phyloP scores from a whole-genome alignment of 2,329 filamentous ascomycete species.

The Alternaria dauci region DNA sequence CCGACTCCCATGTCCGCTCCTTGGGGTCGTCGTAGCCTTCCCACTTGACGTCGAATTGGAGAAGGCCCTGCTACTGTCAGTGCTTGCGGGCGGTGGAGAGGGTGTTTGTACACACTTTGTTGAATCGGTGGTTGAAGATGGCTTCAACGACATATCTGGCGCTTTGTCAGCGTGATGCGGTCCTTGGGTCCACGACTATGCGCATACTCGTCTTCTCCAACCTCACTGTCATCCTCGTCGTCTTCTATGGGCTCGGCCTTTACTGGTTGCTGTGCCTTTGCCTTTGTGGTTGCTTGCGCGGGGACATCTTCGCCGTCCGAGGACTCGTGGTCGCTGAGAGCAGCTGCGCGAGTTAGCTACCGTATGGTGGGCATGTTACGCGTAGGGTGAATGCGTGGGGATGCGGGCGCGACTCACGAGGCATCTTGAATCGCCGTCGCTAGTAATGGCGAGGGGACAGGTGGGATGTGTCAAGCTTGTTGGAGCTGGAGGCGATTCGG shows the following conservation, averaged over 20 bases:
- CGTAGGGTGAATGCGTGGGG: background rate
- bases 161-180: slow-evolving; percentile 32
- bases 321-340: slow-evolving; percentile 53
- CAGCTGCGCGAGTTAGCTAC: slow-evolving; percentile 44
- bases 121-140: slow-evolving; percentile 71
- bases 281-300: slow-evolving; percentile 32
- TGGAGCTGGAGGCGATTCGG: slow-evolving; percentile 2
- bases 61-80: slow-evolving; percentile 29
- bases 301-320: slow-evolving; percentile 42
- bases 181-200: slow-evolving; percentile 38
- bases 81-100: slow-evolving; percentile 37
- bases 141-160: slow-evolving; percentile 76
- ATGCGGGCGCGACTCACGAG: slow-evolving; percentile 41
- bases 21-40: slow-evolving; percentile 74
- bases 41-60: slow-evolving; percentile 79
- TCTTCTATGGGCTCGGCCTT: slow-evolving; percentile 23
- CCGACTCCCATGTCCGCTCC: slow-evolving; percentile 82
- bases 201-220: slow-evolving; percentile 54
- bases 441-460: slow-evolving; percentile 3
- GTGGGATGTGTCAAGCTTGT: slow-evolving; percentile 3
- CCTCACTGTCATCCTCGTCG: slow-evolving; percentile 49
- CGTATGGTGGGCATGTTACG: slow-evolving; percentile 6
- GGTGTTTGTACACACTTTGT: slow-evolving; percentile 21
- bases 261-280: slow-evolving; percentile 11
- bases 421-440: slow-evolving; percentile 39